These are phyloP conservation scores for Oidiodendron maius DNA, from an alignment of 495 filamentous ascomycete genomes.

Conservation along the genomic window DNA sequence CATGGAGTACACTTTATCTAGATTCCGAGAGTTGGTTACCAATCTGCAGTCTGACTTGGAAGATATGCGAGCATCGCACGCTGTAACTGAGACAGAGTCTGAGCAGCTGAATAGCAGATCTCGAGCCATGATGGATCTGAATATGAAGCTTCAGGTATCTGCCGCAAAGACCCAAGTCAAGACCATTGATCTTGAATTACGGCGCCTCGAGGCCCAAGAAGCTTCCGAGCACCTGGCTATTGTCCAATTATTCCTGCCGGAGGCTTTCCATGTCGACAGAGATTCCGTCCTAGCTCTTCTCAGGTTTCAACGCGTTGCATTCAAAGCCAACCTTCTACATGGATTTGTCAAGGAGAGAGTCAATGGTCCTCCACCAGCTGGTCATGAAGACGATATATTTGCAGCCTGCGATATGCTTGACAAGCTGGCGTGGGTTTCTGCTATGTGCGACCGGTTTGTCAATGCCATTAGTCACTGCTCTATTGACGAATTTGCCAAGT, in stretches of 20 bases:
- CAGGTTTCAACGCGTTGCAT: slow-evolving; percentile 79
- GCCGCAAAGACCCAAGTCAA: slow-evolving; percentile 88
- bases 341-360: slow-evolving; percentile 74
- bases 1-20: slow-evolving; percentile 79
- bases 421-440: slow-evolving; percentile 77
- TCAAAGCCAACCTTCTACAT: slow-evolving; percentile 79
- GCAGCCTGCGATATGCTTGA: slow-evolving; percentile 73
- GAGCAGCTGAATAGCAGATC: slow-evolving; percentile 80
- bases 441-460: slow-evolving; percentile 79
- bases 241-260: slow-evolving; percentile 81
- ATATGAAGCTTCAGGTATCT: slow-evolving; percentile 84
- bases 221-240: slow-evolving; percentile 83
- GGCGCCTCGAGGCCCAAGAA: slow-evolving; percentile 84
- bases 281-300: slow-evolving; percentile 82
- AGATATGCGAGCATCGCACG: slow-evolving; percentile 84
- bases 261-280: slow-evolving; percentile 69
- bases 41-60: slow-evolving; percentile 82
- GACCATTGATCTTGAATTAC: slow-evolving; percentile 85
- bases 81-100: slow-evolving; percentile 86
- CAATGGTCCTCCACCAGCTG: slow-evolving; percentile 43
- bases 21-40: slow-evolving; percentile 83
- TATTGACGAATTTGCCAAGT: slow-evolving; percentile 66
- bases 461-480: slow-evolving; percentile 70
- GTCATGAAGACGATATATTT: slow-evolving; percentile 68
- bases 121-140: slow-evolving; percentile 91